Conservation (phyloP, 768 basidiomycete genomes). For the Amanita jacksonii region DNA sequence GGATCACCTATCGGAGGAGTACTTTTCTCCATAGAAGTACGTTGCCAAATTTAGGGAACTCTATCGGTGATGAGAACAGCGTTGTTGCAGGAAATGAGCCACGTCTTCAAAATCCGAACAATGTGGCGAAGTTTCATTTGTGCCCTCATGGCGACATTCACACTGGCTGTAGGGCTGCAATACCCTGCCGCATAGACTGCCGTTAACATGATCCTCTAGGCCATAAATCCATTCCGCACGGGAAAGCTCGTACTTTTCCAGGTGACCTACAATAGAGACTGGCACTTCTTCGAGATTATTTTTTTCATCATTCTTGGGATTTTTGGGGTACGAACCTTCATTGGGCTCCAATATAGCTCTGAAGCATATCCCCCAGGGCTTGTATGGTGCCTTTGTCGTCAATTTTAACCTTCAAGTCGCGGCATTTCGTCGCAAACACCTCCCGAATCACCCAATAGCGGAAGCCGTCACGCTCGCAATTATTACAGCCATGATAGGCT, state of each 20-base stretch:
- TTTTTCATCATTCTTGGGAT: conserved; percentile 93
- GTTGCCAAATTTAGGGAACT: conserved; percentile 5
- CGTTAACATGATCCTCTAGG: conserved; percentile 33
- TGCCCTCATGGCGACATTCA: conserved; percentile 93
- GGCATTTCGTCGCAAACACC: conserved; percentile 86
- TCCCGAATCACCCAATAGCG: conserved; percentile 72
- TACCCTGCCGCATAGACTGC: neutral
- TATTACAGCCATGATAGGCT: conserved; percentile 86
- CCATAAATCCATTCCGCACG: conserved; percentile 97
- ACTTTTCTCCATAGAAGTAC: conserved; percentile 91
- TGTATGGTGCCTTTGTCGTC: conserved; percentile 95
- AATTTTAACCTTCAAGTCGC: conserved; percentile 96
- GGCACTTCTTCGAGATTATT: conserved; percentile 99
- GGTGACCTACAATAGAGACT: conserved; percentile 93
- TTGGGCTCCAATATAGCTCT: neutral
- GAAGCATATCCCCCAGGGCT: conserved; percentile 46
- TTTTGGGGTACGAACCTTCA: conserved; percentile 64
- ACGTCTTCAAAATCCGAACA: conserved; percentile 91
- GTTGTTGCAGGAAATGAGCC: conserved; percentile 98
- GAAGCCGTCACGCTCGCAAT: conserved; percentile 86
- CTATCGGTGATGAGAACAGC: no score
- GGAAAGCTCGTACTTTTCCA: conserved; percentile 98
- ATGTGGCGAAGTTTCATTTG: conserved; percentile 99
- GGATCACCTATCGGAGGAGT: conserved; percentile 98
- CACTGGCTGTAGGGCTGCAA: conserved; percentile 65